phyloP scores from a whole-genome alignment of 2,329 filamentous ascomycete genomes.

The Alternaria longipes region DNA sequence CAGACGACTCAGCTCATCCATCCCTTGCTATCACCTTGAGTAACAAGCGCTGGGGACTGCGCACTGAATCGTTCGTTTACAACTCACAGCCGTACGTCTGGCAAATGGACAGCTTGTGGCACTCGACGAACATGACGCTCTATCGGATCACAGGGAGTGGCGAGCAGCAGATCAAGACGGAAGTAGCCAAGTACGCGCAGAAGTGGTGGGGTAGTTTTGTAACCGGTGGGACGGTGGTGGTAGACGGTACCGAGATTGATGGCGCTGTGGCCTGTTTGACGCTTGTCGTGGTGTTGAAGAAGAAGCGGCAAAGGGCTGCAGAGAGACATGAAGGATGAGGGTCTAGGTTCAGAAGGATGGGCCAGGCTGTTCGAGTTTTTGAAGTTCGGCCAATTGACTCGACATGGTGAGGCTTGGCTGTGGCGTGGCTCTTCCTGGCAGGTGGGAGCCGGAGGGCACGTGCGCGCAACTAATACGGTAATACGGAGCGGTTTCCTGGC shows the following conservation, averaged over 20 bases:
- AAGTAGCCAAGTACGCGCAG: conserved; percentile 37
- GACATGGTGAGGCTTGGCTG: neutral
- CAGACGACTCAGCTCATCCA: conserved; percentile 23
- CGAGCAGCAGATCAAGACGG: conserved; percentile 22
- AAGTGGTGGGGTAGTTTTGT: conserved; percentile 36
- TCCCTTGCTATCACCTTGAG: conserved; percentile 24
- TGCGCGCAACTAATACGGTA: neutral
- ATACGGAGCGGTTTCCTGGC: conserved; percentile 8
- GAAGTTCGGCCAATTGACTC: conserved; percentile 1
- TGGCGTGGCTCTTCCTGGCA: conserved; percentile 5
- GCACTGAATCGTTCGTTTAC: conserved; percentile 30
- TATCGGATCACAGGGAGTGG: conserved; percentile 29
- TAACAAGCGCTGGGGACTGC: conserved; percentile 27
- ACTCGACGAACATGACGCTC: conserved; percentile 34
- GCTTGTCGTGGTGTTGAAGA: conserved; percentile 36
- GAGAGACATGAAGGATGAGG: neutral
- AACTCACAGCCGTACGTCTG: conserved; percentile 30
- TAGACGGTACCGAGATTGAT: conserved; percentile 29
- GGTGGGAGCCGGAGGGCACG: conserved; percentile 5
- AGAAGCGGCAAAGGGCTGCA: conserved; percentile 37
- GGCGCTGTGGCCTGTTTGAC: conserved; percentile 32
- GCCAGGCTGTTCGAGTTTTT: neutral
- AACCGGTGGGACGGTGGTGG: conserved; percentile 31
- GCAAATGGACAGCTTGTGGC: conserved; percentile 32
- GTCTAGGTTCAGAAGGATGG: neutral